phyloP scores from a whole-genome alignment of 1,284 basidiomycete species.

The Ceratobasidium sp. region DNA sequence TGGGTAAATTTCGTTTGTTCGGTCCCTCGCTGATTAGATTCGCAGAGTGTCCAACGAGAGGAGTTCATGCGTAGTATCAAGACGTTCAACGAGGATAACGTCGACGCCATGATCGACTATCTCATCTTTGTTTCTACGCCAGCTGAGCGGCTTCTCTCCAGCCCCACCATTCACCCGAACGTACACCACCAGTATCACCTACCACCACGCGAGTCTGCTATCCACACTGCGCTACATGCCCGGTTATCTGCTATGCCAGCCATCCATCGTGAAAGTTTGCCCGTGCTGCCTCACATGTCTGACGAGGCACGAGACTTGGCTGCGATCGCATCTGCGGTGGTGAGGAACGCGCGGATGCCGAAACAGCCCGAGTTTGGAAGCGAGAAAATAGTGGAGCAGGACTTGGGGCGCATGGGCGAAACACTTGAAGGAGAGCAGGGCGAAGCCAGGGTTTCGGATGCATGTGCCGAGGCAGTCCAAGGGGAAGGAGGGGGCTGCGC shows the following conservation, averaged over 20 bases:
- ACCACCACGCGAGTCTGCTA: constrained; percentile 54
- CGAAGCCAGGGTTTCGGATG: not conserved
- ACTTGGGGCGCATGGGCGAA: constrained; percentile 25
- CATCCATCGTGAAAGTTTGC: constrained; percentile 74
- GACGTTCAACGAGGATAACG: constrained; percentile 66
- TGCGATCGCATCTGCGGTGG: constrained; percentile 74
- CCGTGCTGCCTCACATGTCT: constrained; percentile 71
- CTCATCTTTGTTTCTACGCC: constrained; percentile 74
- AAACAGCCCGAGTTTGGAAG: not conserved
- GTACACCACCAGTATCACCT: constrained; percentile 50
- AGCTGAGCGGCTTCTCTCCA: constrained; percentile 54
- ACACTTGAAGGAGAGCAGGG: not conserved
- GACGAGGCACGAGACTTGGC: constrained; percentile 79
- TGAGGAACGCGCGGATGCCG: constrained; percentile 61
- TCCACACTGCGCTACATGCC: constrained; percentile 60
- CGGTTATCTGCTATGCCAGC: constrained; percentile 64
- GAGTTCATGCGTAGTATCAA: constrained; percentile 76
- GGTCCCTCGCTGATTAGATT: constrained; percentile 8
- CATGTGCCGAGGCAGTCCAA: not conserved
- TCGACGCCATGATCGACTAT: constrained; percentile 78
- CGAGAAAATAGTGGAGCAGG: not conserved
- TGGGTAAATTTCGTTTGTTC: constrained; percentile 2
- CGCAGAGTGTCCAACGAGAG: constrained; percentile 72
- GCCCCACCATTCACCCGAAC: constrained; percentile 49
- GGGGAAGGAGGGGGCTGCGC: not conserved